phyloP scores from a whole-genome alignment of 2,329 filamentous ascomycete genomes.

The Fusarium foetens region DNA sequence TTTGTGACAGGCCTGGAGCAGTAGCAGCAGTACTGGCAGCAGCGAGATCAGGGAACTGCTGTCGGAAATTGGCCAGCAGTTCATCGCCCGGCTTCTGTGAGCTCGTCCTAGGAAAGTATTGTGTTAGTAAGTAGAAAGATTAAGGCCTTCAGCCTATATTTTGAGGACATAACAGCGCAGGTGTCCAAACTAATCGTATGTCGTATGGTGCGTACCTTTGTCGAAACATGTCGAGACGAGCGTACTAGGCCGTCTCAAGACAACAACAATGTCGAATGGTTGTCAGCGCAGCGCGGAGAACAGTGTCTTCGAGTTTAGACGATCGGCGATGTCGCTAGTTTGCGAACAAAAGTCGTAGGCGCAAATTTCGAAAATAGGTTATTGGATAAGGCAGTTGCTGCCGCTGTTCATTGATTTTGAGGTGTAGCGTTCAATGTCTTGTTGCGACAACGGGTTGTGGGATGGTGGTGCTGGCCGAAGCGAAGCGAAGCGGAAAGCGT shows the following conservation, averaged over 20 bases:
- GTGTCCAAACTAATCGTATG: not conserved
- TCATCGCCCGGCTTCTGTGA: conserved; percentile 88
- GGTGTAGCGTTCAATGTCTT: conserved; percentile 17
- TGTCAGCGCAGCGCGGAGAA: conserved; percentile 24
- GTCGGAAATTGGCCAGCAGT: conserved; percentile 84
- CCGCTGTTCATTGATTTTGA: conserved; percentile 29
- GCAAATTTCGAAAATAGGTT: conserved; percentile 3
- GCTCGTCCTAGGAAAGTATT: conserved; percentile 66
- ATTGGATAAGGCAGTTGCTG: conserved; percentile 8
- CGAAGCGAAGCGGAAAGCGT: conserved; percentile 29
- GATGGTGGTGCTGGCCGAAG: conserved; percentile 23
- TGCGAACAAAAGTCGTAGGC: conserved; percentile 17
- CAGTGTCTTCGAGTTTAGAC: conserved; percentile 5
- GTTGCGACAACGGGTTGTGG: conserved; percentile 29
- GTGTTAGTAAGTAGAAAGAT: conserved; percentile 7
- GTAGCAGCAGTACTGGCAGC: conserved; percentile 61
- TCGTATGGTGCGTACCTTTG: conserved; percentile 40
- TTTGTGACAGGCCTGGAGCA: conserved; percentile 51
- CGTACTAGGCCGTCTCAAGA: conserved; percentile 31
- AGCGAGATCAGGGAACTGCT: conserved; percentile 80
- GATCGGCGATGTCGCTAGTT: conserved; percentile 6
- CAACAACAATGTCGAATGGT: conserved; percentile 23
- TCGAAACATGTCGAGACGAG: conserved; percentile 45
- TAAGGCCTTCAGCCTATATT: not conserved
- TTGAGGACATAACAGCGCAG: not conserved